Conservation (phyloP, 805 yeast genomes). For the Candida loeiensis region DNA sequence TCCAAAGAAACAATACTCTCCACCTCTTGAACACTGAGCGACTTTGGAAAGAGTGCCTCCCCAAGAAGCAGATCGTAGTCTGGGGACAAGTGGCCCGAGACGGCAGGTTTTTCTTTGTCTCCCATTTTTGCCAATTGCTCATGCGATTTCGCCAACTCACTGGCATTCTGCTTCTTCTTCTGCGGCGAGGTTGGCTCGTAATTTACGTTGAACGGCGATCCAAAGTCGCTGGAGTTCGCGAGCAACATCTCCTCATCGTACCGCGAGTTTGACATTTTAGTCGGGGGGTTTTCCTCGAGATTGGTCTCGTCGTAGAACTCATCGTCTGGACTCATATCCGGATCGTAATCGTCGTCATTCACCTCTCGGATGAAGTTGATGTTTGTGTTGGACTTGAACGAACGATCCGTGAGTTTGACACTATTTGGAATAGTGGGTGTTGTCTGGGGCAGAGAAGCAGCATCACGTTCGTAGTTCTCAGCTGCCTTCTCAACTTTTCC, state of each 20-base stretch:
- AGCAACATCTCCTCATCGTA: conserved; percentile 30
- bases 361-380: conserved; percentile 30
- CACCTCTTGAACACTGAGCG: conserved; percentile 62
- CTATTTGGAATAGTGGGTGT: not conserved
- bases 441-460: too few species aligned
- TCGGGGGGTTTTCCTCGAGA: conserved; percentile 24
- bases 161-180: not conserved
- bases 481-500: too few species aligned
- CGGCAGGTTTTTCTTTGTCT: not conserved
- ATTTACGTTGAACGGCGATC: conserved; percentile 32
- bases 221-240: conserved; percentile 24
- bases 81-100: not conserved
- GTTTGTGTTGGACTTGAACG: conserved; percentile 16
- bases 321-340: conserved; percentile 6
- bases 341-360: conserved; percentile 18
- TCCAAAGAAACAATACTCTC: conserved; percentile 72
- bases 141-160: not conserved
- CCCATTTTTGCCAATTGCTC: not conserved
- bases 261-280: conserved; percentile 15
- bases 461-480: too few species aligned
- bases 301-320: conserved; percentile 19
- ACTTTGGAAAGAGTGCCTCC: conserved; percentile 68
- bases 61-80: conserved; percentile 29
- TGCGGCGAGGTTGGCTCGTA: conserved; percentile 9
- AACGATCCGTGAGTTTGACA: conserved; percentile 6